Evolutionary conservation across 306 rosid species (phyloP).

Genomic region (Quercus wislizeni): DNA sequence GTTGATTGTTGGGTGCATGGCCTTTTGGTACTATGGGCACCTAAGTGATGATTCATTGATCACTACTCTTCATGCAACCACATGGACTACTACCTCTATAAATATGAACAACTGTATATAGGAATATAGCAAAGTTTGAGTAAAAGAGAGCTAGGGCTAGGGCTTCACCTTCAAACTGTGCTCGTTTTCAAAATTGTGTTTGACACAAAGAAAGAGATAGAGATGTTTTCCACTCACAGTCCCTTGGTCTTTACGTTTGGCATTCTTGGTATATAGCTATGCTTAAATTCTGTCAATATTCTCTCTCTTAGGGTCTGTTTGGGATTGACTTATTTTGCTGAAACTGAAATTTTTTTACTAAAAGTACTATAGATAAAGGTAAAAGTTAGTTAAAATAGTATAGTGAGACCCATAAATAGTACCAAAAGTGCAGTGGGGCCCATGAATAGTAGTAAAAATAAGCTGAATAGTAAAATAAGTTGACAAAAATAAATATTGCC

Average conservation of each 20-base stretch:
- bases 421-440: too few species aligned
- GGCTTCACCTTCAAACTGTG: slow-evolving; percentile 15
- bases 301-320: background rate
- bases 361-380: too few species aligned
- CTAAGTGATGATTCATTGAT: background rate
- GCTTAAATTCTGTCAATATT: background rate
- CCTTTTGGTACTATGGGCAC: slow-evolving; percentile 17
- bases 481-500: too few species aligned
- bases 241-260: slow-evolving; percentile 55
- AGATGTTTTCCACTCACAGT: slow-evolving; percentile 20
- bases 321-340: too few species aligned
- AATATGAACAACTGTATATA: slow-evolving; percentile 25
- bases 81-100: slow-evolving; percentile 33
- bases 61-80: slow-evolving; percentile 30
- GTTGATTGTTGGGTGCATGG: slow-evolving; percentile 42
- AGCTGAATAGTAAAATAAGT: too few species aligned
- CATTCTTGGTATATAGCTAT: slow-evolving; percentile 48
- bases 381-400: too few species aligned
- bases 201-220: background rate
- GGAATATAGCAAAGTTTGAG: slow-evolving; percentile 36
- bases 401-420: too few species aligned
- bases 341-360: too few species aligned
- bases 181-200: background rate
- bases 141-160: slow-evolving; percentile 21
- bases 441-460: too few species aligned